Evolutionary conservation across 164 flowering plant species (phyloP).

Genomic region (Umbilicus rupestris): DNA sequence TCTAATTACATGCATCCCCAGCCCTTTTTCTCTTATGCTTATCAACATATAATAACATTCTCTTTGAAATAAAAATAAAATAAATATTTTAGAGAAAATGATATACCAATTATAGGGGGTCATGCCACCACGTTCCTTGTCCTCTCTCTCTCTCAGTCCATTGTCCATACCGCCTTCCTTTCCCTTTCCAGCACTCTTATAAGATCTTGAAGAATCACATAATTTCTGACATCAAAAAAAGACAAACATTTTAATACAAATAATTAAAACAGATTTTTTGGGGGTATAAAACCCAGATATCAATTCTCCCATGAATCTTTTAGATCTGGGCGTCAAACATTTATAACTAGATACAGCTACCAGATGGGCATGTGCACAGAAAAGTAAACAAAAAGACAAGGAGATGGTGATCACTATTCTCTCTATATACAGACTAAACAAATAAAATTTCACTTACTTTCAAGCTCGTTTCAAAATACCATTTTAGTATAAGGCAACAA

Average conservation of each 20-base stretch:
- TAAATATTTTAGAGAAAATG: too few species aligned
- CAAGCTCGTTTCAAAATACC: too few species aligned
- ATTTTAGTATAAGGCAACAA: not conserved
- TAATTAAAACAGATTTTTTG: not conserved
- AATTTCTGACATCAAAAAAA: not conserved
- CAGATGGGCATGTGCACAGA: not conserved
- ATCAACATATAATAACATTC: too few species aligned
- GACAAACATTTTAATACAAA: not conserved
- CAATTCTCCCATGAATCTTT: not conserved
- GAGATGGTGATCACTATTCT: not conserved
- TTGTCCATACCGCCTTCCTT: not conserved
- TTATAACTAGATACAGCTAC: not conserved
- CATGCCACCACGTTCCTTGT: constrained; percentile 3
- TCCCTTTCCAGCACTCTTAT: not conserved
- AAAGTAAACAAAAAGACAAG: not conserved
- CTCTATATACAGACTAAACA: not conserved
- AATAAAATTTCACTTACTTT: not conserved
- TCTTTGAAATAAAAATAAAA: too few species aligned
- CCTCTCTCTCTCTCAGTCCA: too few species aligned
- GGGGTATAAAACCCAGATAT: not conserved
- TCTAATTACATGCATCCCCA: too few species aligned
- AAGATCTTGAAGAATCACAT: not conserved
- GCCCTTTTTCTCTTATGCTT: too few species aligned
- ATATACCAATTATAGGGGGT: too few species aligned
- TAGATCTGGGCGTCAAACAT: too few species aligned